Percentiles rank a stretch among this genome's conserved stretches.
phyloP scores from a whole-genome alignment of 768 basidiomycete genomes.

The Lepiota brunneoincarnata region DNA sequence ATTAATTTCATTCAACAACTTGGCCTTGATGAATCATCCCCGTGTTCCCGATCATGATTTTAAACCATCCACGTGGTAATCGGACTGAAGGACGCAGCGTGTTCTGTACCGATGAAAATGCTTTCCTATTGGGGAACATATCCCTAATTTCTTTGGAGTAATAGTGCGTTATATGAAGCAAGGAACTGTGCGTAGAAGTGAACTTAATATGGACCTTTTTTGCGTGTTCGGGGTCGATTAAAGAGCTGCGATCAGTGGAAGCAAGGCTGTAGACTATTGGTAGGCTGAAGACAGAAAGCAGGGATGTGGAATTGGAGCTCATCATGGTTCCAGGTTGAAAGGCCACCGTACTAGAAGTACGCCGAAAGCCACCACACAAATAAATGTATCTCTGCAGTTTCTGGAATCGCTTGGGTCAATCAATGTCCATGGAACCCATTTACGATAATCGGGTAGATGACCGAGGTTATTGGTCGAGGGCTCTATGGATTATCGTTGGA shows the following conservation, averaged over 20 bases:
- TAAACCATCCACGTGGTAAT: not conserved
- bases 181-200: not conserved
- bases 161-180: not conserved
- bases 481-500: conserved; percentile 6
- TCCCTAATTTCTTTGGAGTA: not conserved
- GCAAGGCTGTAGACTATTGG: not conserved
- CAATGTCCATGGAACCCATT: conserved; percentile 4
- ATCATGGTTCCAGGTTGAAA: not conserved
- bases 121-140: not conserved
- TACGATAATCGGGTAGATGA: not conserved
- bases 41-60: not conserved
- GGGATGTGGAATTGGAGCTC: not conserved
- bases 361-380: conserved; percentile 9
- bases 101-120: not conserved
- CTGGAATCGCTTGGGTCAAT: not conserved
- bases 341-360: conserved; percentile 11
- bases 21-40: not conserved
- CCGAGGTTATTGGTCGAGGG: conserved; percentile 8
- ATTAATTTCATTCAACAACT: not conserved
- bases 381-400: not conserved
- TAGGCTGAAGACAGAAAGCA: not conserved
- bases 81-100: not conserved
- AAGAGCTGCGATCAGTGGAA: not conserved
- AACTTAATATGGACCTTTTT: not conserved
- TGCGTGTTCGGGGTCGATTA: not conserved